Base-by-base conservation (phyloP, 2,329 filamentous ascomycete species). In the Phaeosphaeriaceae sp. region DNA sequence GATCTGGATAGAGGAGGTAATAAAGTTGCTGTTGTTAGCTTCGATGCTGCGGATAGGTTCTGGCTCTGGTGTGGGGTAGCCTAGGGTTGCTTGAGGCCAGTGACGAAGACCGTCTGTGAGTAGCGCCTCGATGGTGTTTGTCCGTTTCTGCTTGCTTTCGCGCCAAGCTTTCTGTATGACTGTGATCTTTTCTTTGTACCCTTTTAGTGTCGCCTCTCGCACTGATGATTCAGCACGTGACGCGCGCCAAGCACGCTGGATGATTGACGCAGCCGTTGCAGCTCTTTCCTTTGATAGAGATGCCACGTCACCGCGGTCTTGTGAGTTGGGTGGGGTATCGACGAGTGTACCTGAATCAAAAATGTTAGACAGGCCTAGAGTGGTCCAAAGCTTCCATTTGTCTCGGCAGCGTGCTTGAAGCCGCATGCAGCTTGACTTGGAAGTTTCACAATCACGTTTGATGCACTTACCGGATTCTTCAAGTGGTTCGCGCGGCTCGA, bases 111-210 rank as follows among this genome's bases (percentile, higher is more conserved):
- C 71, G 41, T 71, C 68, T 9, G 65, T 69, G 22, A 77, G 53
- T 2, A 77, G 65, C 10, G 74, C 72, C 48, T 69, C 67, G 19
- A 76, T 69, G 19, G 72, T 74, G 54, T 65, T 67, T 20, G 65
- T 61, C 17, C 65, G 68, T 17, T 65, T 68, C 52, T 72, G 66
- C 52, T 69, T 76, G 57, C 68, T 71, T 56, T 76, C 63, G 50
- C 76, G 68, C 77, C 77, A 79, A 17, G 71, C 65, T 48, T 73
- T 75, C 49, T 79, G 77, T 5, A 79, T 73, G 13, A 78, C 48
- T 2, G 69, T 75, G 17, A 79, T 75, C 44, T 77, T 79, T 15
- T 72, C 66, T 61, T 71, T 77, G 68, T 77, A 79, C 40, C 78
- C 77, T 47, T 69, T 68, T 27, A 78, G 69, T 19, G 73, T 65